These are phyloP conservation scores for Melaleuca quinquenervia DNA, from an alignment of 345 rosid genomes.

Conservation along the genomic window DNA sequence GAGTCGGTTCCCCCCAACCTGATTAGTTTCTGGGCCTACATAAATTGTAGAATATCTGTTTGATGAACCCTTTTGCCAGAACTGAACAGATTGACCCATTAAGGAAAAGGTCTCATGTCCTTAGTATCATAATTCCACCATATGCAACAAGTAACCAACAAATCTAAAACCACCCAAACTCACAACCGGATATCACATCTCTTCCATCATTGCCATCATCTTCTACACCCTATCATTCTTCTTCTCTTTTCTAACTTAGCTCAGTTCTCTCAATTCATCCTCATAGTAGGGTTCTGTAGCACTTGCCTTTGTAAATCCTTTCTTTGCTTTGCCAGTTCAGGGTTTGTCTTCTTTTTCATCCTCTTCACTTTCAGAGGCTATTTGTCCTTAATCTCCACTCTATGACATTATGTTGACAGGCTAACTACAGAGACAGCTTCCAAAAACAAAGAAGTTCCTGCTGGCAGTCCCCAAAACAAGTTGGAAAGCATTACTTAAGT, in stretches of 20 bases:
- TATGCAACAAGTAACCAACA: neutral
- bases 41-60: neutral
- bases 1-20: neutral
- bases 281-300: neutral
- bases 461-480: neutral
- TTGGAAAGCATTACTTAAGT: neutral
- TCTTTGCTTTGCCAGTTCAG: neutral
- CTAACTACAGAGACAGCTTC: neutral
- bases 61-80: neutral
- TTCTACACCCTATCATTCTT: neutral
- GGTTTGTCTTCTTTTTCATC: neutral
- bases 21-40: neutral
- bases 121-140: neutral
- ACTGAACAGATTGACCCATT: neutral
- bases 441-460: neutral
- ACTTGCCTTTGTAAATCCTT: neutral
- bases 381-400: neutral
- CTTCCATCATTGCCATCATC: neutral
- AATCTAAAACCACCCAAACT: neutral
- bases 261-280: neutral
- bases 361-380: neutral
- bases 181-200: neutral
- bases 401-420: neutral
- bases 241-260: neutral
- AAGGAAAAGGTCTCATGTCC: neutral